Evolutionary conservation across 352 stramenopile species (phyloP).

Genomic region (Phytophthora ramorum): DNA sequence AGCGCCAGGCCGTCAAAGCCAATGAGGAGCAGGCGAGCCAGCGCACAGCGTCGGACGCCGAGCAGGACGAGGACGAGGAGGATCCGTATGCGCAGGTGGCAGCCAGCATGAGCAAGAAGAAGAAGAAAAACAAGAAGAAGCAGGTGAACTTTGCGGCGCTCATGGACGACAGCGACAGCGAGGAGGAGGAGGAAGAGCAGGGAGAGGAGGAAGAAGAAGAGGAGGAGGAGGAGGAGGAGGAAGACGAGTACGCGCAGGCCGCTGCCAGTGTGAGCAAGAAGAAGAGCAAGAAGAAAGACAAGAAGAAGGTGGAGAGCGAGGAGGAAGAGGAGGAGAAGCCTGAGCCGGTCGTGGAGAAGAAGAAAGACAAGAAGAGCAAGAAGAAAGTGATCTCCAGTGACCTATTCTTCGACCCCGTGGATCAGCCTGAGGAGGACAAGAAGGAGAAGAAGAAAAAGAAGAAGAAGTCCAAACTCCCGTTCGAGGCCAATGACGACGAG

Average conservation of each 20-base stretch:
- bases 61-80: conserved; percentile 45
- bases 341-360: conserved; percentile 37
- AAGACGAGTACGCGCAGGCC: conserved; percentile 44
- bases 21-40: conserved; percentile 49
- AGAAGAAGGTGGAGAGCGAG: conserved; percentile 60
- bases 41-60: conserved; percentile 24
- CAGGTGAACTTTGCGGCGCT: conserved; percentile 53
- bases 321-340: conserved; percentile 46
- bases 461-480: conserved; percentile 79
- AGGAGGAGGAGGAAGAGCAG: conserved; percentile 42
- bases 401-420: conserved; percentile 76
- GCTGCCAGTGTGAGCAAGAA: conserved; percentile 51
- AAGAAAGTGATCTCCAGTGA: conserved; percentile 85
- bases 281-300: conserved; percentile 61
- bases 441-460: conserved; percentile 76
- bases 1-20: conserved; percentile 51
- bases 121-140: conserved; percentile 87
- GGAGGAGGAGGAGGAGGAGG: conserved; percentile 6
- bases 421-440: conserved; percentile 50
- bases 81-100: conserved; percentile 71
- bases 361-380: conserved; percentile 89
- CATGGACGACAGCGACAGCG: conserved; percentile 45
- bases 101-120: conserved; percentile 67
- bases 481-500: conserved; percentile 57
- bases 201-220: conserved; percentile 37